Base-by-base conservation (phyloP, 345 rosid genomes). In the Draba incana region DNA sequence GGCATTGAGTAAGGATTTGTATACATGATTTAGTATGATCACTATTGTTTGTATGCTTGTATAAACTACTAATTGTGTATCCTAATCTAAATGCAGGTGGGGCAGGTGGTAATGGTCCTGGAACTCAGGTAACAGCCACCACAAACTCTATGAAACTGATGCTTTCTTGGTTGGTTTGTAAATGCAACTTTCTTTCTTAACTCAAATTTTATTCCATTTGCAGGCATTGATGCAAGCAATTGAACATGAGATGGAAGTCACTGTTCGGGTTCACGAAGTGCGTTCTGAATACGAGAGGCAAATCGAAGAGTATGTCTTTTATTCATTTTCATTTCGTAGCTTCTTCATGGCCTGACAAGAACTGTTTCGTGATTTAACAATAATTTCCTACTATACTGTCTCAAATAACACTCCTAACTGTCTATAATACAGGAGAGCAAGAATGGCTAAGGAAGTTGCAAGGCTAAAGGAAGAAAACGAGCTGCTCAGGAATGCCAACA, bases 231-330 rank as follows among this genome's bases (percentile, higher is more conserved):
- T 92, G 90, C 92, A 83, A 75, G 78, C 88, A 43, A 84, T 94
- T 80, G 99, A 92, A 81, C 97, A 94, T 77, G 99, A 94, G 64
- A 90, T 92, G 70, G 99, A 94, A 85, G 88, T 94, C 70, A 89
- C 83, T 42, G 84, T 94, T 6, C 84, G 90, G 59, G 93, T 94
- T 28, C 90, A 89, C 66, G 99, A 92, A 88, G 99, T 91, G 43
- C 97, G 99, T 24, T 71, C 90, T 49, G 96, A 84, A 66, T 89
- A 94, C 65, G 98, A 85, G 70, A 88, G 89, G 64, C 98, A 92
- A 80, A 81, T 89, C 81, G 89, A 94, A 83, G 99, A 85, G 98
- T 94, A 80, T 83, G 99, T 82, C 58, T 70, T 25, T 10, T 42
- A 1, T 63, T 60, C 44, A 39, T 70, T 47, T 41, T 64, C 55